Conservation (phyloP, 2,329 filamentous ascomycete genomes). For the Sarocladiaceae sp. region DNA sequence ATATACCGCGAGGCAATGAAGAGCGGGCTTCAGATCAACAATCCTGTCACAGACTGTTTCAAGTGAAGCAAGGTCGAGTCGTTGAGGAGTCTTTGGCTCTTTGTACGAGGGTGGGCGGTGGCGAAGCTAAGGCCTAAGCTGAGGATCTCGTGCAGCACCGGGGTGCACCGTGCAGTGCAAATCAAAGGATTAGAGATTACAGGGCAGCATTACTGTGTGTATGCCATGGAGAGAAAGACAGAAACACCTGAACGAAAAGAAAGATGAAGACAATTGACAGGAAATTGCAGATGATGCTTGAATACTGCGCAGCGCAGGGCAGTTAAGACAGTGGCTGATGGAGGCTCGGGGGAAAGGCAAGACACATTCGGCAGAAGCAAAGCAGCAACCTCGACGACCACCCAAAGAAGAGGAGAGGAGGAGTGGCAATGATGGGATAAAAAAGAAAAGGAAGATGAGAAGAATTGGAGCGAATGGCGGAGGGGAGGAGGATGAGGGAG, state of each 20-base stretch:
- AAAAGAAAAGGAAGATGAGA: conserved; percentile 12
- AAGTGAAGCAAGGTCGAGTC: conserved; percentile 11
- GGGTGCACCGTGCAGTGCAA: no score
- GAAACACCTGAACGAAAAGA: conserved; percentile 13
- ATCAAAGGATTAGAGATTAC: conserved; percentile 26
- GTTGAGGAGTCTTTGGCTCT: conserved; percentile 5
- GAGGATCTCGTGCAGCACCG: conserved; percentile 14
- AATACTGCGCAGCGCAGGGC: conserved; percentile 9
- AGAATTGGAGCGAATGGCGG: conserved; percentile 11
- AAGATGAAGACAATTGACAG: conserved; percentile 3
- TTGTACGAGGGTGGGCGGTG: conserved; percentile 6
- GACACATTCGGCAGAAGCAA: background rate
- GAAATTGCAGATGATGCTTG: conserved; percentile 9
- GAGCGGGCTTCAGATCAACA: conserved; percentile 10
- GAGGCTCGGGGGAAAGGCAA: conserved; percentile 5
- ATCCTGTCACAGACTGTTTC: conserved; percentile 18
- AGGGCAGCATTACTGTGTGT: conserved; percentile 17
- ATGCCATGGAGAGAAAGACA: conserved; percentile 13
- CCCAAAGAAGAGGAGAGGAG: background rate
- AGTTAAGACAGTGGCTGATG: conserved; percentile 6
- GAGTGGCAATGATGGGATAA: conserved; percentile 4
- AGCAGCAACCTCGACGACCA: conserved; percentile 3
- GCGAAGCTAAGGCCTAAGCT: conserved; percentile 7
- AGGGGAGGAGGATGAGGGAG: conserved; percentile 12
- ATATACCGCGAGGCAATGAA: background rate